Percentiles rank a stretch among this genome's conserved stretches.
These are phyloP conservation scores for Tulasnella sp. DNA, from an alignment of 768 basidiomycete species.

Conservation along the genomic window DNA sequence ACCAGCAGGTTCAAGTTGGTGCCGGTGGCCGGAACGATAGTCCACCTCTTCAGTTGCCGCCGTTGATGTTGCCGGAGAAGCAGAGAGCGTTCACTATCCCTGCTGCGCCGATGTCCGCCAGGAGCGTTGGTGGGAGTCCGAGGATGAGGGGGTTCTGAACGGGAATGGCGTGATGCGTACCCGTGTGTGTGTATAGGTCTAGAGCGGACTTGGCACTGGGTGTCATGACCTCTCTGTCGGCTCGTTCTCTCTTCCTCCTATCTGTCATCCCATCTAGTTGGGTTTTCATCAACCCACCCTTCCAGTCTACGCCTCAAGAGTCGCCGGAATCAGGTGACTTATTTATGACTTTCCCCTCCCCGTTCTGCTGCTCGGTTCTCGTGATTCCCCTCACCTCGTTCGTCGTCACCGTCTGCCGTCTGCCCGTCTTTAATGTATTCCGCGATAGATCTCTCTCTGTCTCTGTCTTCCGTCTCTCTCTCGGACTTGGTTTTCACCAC, in stretches of 20 bases:
- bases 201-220: neutral
- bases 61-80: conserved; percentile 9
- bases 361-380: neutral
- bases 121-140: neutral
- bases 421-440: neutral
- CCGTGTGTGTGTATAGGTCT: neutral
- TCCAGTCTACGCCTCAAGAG: neutral
- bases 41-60: neutral
- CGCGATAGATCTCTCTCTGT: neutral
- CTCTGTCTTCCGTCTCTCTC: neutral
- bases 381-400: neutral
- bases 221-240: neutral
- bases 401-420: neutral
- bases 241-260: neutral
- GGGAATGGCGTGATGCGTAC: too few species aligned
- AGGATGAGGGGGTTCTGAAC: neutral
- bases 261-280: neutral
- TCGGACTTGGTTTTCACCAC: neutral
- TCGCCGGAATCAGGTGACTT: neutral
- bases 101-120: neutral
- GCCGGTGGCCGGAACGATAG: neutral
- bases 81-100: neutral
- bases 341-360: neutral
- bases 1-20: neutral
- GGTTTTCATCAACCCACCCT: neutral